A percentile compares a stretch with the other conserved stretches of the same genome.
Conservation (phyloP, 805 yeast genomes). For the Ogataea siamensis region DNA sequence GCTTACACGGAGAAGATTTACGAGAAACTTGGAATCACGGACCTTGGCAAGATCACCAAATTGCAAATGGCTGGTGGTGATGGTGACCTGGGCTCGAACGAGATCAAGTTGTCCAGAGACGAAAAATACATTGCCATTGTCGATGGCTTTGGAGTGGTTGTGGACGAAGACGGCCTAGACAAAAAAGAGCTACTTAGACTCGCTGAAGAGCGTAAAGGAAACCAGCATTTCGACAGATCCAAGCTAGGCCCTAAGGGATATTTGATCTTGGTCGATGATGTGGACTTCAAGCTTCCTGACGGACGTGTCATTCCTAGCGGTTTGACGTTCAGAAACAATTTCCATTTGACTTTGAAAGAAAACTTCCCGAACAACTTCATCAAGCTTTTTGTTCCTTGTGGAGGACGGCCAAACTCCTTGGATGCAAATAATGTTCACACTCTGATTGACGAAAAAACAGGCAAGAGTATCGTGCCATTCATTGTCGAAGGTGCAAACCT, state of each 20-base stretch:
- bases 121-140: constrained; percentile 86
- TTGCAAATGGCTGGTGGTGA: constrained; percentile 99
- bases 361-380: constrained; percentile 56
- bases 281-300: constrained; percentile 71
- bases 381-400: constrained; percentile 94
- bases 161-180: constrained; percentile 87
- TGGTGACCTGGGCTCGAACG: constrained; percentile 96
- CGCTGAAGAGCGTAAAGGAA: constrained; percentile 75
- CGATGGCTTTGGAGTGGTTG: constrained; percentile 94
- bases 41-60: constrained; percentile 60
- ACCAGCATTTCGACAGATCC: constrained; percentile 62
- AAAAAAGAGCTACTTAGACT: constrained; percentile 73
- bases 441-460: constrained; percentile 72
- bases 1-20: constrained; percentile 87
- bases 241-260: constrained; percentile 76
- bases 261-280: constrained; percentile 81
- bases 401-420: constrained; percentile 97
- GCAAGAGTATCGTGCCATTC: constrained; percentile 75
- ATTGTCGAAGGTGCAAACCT: constrained; percentile 97
- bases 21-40: constrained; percentile 64
- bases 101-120: constrained; percentile 77
- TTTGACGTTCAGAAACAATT: constrained; percentile 82
- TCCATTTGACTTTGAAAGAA: constrained; percentile 73
- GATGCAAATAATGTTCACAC: constrained; percentile 76
- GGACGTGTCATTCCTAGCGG: constrained; percentile 80